These are phyloP conservation scores for Phytopythium aichiense DNA, from an alignment of 352 stramenopile genomes.

Conservation along the genomic window DNA sequence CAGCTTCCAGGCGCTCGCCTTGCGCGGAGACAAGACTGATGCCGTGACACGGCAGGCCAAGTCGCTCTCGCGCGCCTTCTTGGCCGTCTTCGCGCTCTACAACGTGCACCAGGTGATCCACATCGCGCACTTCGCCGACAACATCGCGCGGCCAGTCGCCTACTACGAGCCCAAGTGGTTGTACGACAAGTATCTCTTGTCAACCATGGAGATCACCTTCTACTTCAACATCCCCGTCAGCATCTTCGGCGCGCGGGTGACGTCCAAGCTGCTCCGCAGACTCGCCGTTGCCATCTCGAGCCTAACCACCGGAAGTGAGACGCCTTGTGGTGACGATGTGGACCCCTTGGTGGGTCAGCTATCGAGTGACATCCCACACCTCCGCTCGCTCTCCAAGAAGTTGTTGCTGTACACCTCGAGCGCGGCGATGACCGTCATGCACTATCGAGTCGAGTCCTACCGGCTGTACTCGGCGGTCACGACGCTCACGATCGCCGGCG, in stretches of 20 bases:
- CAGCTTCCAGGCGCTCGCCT: background rate
- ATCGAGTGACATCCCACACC: background rate
- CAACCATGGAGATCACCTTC: constrained; percentile 7
- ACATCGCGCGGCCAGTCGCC: constrained; percentile 1
- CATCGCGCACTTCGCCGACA: constrained; percentile 6
- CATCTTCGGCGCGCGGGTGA: background rate
- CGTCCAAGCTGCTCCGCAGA: background rate
- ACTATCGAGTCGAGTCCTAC: constrained; percentile 4
- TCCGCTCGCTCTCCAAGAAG: constrained; percentile 1
- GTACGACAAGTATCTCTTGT: constrained; percentile 2
- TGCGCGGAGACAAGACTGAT: background rate
- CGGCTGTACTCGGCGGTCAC: constrained; percentile 4
- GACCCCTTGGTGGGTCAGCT: background rate
- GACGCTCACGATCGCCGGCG: constrained; percentile 3
- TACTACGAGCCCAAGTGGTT: constrained; percentile 6
- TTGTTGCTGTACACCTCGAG: constrained; percentile 4
- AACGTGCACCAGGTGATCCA: constrained; percentile 7
- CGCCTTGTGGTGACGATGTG: no score
- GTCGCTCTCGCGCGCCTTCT: background rate
- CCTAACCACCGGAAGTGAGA: background rate
- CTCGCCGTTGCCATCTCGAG: background rate
- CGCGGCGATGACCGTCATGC: constrained; percentile 7
- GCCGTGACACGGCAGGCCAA: background rate
- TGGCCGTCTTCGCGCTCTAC: background rate
- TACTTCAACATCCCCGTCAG: constrained; percentile 6